Evolutionary conservation across 495 filamentous ascomycete genomes (phyloP).

Genomic region (Copromyces sp.): DNA sequence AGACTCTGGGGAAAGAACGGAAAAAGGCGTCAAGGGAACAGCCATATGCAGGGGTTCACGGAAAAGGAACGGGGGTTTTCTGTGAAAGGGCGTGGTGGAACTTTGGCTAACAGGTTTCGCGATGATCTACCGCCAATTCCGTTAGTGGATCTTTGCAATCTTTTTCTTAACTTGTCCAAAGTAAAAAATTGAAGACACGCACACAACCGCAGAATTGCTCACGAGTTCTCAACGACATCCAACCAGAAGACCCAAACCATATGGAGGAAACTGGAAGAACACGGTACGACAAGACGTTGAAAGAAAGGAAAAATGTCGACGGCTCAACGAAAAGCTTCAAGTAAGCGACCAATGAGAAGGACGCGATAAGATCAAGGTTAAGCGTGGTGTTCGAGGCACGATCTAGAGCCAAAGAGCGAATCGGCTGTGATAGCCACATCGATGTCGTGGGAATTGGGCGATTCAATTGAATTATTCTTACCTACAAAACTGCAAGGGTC

Average conservation of each 20-base stretch:
- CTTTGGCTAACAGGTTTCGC: not conserved
- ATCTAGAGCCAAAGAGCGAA: conserved; percentile 3
- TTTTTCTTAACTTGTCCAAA: not conserved
- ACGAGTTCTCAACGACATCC: not conserved
- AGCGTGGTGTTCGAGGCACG: not conserved
- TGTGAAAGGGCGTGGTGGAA: not conserved
- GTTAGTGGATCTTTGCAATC: not conserved
- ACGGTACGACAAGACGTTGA: not conserved
- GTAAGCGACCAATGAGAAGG: conserved; percentile 2
- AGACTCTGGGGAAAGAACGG: not conserved
- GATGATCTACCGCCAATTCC: not conserved
- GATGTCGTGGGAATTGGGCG: conserved; percentile 2
- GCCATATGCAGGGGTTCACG: not conserved
- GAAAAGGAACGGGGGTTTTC: not conserved
- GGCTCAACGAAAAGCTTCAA: not conserved
- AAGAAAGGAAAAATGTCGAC: not conserved
- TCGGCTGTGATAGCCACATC: conserved; percentile 2
- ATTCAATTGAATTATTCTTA: conserved; percentile 12
- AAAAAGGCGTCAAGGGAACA: not conserved
- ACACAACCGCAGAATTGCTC: not conserved
- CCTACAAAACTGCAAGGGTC: not conserved
- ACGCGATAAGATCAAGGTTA: conserved; percentile 3
- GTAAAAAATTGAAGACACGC: not conserved
- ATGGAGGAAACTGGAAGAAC: not conserved
- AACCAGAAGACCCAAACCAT: not conserved